These are phyloP conservation scores for Phytophthora megakarya DNA, from an alignment of 352 stramenopile species.

Conservation along the genomic window DNA sequence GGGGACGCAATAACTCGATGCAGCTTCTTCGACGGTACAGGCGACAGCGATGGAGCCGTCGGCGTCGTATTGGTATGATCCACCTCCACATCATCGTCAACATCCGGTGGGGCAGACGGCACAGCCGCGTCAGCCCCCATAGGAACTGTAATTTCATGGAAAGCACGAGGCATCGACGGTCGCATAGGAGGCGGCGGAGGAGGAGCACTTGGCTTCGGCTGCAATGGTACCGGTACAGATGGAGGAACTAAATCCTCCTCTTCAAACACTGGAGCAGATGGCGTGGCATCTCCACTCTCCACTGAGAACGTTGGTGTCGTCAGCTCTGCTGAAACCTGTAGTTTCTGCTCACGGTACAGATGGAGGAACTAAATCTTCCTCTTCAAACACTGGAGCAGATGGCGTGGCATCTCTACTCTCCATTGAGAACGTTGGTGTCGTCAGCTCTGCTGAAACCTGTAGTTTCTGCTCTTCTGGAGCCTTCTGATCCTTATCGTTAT, in stretches of 20 bases:
- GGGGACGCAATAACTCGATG: conserved; percentile 24
- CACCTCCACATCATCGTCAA: conserved; percentile 26
- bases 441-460: not conserved
- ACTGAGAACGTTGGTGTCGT: not conserved
- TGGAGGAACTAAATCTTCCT: not conserved
- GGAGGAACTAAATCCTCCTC: not conserved
- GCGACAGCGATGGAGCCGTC: conserved; percentile 51
- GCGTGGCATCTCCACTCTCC: conserved; percentile 14
- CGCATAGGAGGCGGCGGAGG: conserved; percentile 11
- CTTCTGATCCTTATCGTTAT: conserved; percentile 7
- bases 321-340: not conserved
- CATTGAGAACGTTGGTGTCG: not conserved
- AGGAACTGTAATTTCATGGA: conserved; percentile 34
- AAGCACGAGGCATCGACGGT: conserved; percentile 31
- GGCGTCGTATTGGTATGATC: conserved; percentile 25
- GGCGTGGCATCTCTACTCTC: conserved; percentile 20
- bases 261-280: conserved; percentile 41
- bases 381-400: conserved; percentile 40
- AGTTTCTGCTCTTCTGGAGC: not conserved
- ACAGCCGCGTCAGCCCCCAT: not conserved
- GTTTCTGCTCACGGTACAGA: not conserved
- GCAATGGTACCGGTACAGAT: conserved; percentile 9
- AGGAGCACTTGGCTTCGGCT: conserved; percentile 23
- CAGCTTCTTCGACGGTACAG: conserved; percentile 50
- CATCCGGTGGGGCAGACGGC: conserved; percentile 38